Percentiles rank a stretch among this genome's conserved stretches.
Evolutionary conservation across 176 grass and related monocot genomes (phyloP).

Genomic region (Carex pumila): DNA sequence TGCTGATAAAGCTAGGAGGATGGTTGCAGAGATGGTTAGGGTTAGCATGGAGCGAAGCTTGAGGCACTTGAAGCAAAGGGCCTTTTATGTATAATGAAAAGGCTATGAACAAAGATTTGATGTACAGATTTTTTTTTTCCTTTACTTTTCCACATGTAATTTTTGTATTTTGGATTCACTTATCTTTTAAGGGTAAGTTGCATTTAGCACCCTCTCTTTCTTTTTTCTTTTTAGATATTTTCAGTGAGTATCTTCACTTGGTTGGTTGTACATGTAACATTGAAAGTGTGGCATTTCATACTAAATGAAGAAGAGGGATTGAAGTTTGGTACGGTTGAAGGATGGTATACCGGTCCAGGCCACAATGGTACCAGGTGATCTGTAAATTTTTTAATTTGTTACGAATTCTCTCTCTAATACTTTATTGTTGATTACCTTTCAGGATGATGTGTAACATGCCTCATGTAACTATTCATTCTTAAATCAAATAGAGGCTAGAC

Average conservation of each 20-base stretch:
- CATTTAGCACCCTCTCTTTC: not conserved
- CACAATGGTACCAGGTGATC: not conserved
- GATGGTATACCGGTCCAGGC: not conserved
- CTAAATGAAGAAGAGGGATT: no score
- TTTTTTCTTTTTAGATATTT: not conserved
- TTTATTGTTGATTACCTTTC: no score
- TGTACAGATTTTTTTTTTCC: constrained; percentile 23
- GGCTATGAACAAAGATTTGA: not conserved
- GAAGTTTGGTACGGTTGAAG: not conserved
- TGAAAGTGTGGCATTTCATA: not conserved
- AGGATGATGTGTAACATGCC: no score
- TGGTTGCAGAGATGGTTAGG: constrained; percentile 92
- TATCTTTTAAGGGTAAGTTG: not conserved
- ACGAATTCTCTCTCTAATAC: no score
- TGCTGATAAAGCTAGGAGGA: constrained; percentile 70
- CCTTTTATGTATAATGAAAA: constrained; percentile 39
- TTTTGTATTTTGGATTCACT: constrained; percentile 2
- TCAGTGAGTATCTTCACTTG: not conserved
- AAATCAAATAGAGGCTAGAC: no score
- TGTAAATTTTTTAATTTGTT: no score
- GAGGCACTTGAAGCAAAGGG: constrained; percentile 83
- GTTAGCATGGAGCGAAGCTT: constrained; percentile 98
- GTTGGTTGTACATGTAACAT: not conserved
- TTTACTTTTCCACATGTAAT: constrained; percentile 12
- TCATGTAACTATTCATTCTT: no score